Percentiles rank a stretch among this genome's conserved stretches.
Evolutionary conservation across 225 moss, liverwort and hornwort species (phyloP).

Genomic region (Pleurozium schreberi): DNA sequence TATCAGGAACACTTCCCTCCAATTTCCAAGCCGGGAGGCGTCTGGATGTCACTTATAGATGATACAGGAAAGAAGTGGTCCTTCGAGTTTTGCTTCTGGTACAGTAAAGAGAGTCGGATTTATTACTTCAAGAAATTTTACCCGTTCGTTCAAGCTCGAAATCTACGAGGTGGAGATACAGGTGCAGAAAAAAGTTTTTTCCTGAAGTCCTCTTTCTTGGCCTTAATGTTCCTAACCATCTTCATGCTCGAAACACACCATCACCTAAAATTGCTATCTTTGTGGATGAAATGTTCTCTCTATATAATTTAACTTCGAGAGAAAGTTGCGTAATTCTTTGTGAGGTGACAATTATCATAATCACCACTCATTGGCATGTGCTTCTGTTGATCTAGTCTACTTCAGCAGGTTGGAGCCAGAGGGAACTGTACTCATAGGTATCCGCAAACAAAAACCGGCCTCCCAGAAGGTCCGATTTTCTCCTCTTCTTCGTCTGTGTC

Average conservation of each 20-base stretch:
- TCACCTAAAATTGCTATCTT: background rate
- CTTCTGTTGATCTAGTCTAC: constrained; percentile 52
- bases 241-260: background rate
- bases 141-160: constrained; percentile 81
- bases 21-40: constrained; percentile 79
- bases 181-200: constrained; percentile 24
- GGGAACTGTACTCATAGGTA: constrained; percentile 70
- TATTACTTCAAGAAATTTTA: constrained; percentile 91
- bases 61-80: constrained; percentile 75
- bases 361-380: background rate
- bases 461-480: constrained; percentile 44
- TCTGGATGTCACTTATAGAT: constrained; percentile 76
- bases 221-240: background rate
- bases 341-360: background rate
- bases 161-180: constrained; percentile 88
- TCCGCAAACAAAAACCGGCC: constrained; percentile 52
- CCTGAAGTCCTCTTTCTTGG: background rate
- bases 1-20: constrained; percentile 79
- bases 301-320: background rate
- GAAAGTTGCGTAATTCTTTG: background rate
- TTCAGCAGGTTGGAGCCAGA: constrained; percentile 89
- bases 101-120: constrained; percentile 92
- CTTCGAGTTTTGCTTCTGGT: constrained; percentile 95
- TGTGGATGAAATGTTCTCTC: background rate
- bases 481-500: background rate